Base-by-base conservation (phyloP, 2,329 filamentous ascomycete genomes). In the Beauveria scarabaeidicola region DNA sequence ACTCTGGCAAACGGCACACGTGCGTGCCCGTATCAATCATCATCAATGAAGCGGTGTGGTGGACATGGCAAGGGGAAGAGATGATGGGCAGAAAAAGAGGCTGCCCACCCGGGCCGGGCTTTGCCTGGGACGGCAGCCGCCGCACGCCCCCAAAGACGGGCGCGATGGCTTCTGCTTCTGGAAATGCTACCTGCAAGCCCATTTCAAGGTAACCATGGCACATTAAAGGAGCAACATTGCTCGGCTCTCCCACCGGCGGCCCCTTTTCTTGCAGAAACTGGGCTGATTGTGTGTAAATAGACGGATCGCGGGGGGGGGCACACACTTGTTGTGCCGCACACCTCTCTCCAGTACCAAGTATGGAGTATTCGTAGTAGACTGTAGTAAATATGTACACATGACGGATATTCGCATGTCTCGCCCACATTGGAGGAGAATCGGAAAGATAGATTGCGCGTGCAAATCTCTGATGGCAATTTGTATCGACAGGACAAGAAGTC, bases 1-100 rank as follows among this genome's bases (percentile, higher is more conserved):
- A 23, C 23, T 19, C 43, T 47, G 32, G 27, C 17, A 21, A 19
- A 50, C 36, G 43, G 53, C 25, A 54, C 58, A 60, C 58, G 58
- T 60, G 58, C 44, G 27, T 44, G 29, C 29, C 8, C 44, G 7
- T 27, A 60, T 50, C 51, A 51, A 60, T 60, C 44, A 60, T 11
- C 11, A 32, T 32, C 27, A 10, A n/a, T 60, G 17, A 55, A 60
- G 58, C 58, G 58, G 58, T 60, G 58, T 54, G 58, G 51, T 47
- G 50, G 41, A 27, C 48, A 46, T 32, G 19, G 41, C 40, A 59
- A 29, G 48, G 40, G 46, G 41, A 6, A 13, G 15, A 53, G 41
- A 46, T 57, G 44, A 19, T 51, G 32, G 54, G 9, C 19, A 27
- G 51, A 17, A 8, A n/a, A 41, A n/a, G 25, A 58, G 47, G 47